Evolutionary conservation across 1,139 yeast species (phyloP).

Genomic region (Oligophagozyma castellii): DNA sequence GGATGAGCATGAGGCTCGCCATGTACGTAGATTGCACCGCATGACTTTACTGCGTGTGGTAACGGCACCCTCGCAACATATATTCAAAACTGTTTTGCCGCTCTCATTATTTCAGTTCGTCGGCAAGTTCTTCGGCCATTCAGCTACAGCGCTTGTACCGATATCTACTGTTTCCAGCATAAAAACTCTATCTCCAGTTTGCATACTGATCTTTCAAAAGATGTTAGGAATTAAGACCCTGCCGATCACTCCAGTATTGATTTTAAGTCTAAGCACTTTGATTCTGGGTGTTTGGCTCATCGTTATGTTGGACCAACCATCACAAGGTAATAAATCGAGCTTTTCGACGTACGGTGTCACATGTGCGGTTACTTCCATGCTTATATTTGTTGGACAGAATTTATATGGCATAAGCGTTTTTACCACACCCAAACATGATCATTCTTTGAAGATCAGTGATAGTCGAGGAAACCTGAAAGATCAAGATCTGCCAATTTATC

Average conservation of each 20-base stretch:
- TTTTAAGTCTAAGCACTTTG: constrained; percentile 45
- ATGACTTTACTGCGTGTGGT: constrained; percentile 8
- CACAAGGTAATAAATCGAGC: constrained; percentile 4
- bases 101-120: constrained; percentile 86
- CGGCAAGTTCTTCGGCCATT: constrained; percentile 84
- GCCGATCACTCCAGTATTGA: constrained; percentile 57
- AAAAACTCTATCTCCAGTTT: constrained; percentile 80
- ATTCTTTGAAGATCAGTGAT: neutral
- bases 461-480: constrained; percentile 2
- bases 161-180: constrained; percentile 90
- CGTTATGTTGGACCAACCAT: constrained; percentile 19
- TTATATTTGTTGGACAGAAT: constrained; percentile 83
- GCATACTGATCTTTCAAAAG: constrained; percentile 69
- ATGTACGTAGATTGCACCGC: neutral
- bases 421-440: constrained; percentile 31
- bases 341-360: constrained; percentile 38
- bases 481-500: constrained; percentile 2
- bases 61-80: constrained; percentile 28
- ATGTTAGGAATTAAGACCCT: constrained; percentile 38
- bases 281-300: constrained; percentile 27
- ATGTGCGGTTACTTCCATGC: constrained; percentile 69
- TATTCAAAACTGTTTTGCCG: constrained; percentile 65
- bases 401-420: constrained; percentile 81
- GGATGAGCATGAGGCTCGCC: constrained; percentile 6
- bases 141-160: constrained; percentile 81